These are phyloP conservation scores for Vaucheria bursata DNA, from an alignment of 352 stramenopile genomes.

Conservation along the genomic window DNA sequence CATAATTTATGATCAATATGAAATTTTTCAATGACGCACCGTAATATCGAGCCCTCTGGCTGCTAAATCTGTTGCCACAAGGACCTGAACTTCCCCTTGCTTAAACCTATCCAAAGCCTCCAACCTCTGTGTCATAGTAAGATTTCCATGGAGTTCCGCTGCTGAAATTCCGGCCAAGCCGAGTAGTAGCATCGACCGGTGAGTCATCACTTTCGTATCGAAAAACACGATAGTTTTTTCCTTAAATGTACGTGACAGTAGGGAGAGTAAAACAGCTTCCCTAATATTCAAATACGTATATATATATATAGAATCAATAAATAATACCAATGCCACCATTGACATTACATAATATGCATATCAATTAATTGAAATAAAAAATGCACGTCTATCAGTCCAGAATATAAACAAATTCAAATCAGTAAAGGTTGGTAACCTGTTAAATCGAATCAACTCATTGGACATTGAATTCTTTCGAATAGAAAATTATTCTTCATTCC, in stretches of 20 bases:
- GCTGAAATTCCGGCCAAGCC: conserved; percentile 86
- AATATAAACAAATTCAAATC: too few relatives aligned
- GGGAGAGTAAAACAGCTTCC: conserved; percentile 43
- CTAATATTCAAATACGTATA: too few relatives aligned
- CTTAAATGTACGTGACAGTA: conserved; percentile 74
- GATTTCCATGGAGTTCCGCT: conserved; percentile 94
- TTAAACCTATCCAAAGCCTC: conserved; percentile 84
- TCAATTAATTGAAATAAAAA: too few relatives aligned
- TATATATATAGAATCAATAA: too few relatives aligned
- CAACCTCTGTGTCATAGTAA: conserved; percentile 89
- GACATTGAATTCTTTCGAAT: too few relatives aligned
- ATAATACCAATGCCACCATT: too few relatives aligned
- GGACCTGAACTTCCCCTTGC: conserved; percentile 81
- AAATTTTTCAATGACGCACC: conserved; percentile 8
- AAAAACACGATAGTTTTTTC: conserved; percentile 95
- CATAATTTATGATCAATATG: neutral
- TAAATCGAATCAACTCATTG: too few relatives aligned
- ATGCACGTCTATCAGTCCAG: too few relatives aligned
- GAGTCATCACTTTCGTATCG: conserved; percentile 90
- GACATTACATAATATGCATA: too few relatives aligned
- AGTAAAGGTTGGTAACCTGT: too few relatives aligned
- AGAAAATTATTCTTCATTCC: too few relatives aligned
- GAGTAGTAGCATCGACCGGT: conserved; percentile 57
- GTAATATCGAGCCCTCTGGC: conserved; percentile 93
- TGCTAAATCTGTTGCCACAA: conserved; percentile 97